Conservation (phyloP, 768 basidiomycete genomes). For the Rhizopogon vulgaris region DNA sequence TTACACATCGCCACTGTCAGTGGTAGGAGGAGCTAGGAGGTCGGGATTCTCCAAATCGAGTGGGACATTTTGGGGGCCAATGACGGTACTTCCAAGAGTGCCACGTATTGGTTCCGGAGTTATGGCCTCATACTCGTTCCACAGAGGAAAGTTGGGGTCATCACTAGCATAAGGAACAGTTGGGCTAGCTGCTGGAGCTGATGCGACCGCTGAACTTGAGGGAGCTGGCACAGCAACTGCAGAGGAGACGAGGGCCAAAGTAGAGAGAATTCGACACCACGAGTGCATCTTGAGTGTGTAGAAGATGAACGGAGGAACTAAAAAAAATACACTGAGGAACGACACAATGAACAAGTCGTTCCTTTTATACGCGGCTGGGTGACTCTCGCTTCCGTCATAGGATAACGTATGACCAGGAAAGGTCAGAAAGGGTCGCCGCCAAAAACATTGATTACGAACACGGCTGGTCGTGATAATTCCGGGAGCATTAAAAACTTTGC, state of each 20-base stretch:
- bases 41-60: slow-evolving; percentile 55
- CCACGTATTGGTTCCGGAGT: slow-evolving; percentile 40
- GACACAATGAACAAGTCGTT: background rate
- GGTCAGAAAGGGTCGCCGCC: background rate
- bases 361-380: slow-evolving; percentile 18
- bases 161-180: slow-evolving; percentile 40
- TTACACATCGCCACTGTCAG: slow-evolving; percentile 50
- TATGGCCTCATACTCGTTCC: slow-evolving; percentile 27
- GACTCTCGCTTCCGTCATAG: slow-evolving; percentile 3
- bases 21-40: slow-evolving; percentile 52
- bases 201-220: slow-evolving; percentile 11
- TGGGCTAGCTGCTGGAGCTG: slow-evolving; percentile 29
- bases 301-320: slow-evolving; percentile 1
- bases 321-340: slow-evolving; percentile 18
- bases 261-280: slow-evolving; percentile 22
- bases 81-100: slow-evolving; percentile 36
- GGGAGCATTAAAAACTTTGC: background rate
- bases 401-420: slow-evolving; percentile 2
- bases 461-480: background rate
- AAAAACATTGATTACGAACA: slow-evolving; percentile 4
- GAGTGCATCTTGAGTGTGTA: slow-evolving; percentile 20
- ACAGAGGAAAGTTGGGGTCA: slow-evolving; percentile 39
- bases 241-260: slow-evolving; percentile 13
- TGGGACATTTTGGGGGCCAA: slow-evolving; percentile 54
- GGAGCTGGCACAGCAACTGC: slow-evolving; percentile 13